A percentile compares a stretch with the other conserved stretches of the same genome.
Evolutionary conservation across 2,329 filamentous ascomycete genomes (phyloP).

Genomic region (Fusarium sp.): DNA sequence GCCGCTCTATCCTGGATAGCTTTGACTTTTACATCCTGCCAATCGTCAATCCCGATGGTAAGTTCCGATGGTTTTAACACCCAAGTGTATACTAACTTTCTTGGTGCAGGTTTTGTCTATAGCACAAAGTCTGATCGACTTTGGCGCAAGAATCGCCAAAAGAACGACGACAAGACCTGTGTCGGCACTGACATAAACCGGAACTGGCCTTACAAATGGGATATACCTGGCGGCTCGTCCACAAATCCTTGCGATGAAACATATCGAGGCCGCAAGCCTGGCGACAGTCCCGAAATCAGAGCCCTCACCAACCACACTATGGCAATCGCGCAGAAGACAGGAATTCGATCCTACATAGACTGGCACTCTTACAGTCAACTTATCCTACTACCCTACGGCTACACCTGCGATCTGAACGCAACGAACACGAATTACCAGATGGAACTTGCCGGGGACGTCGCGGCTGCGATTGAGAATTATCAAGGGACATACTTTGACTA

Average conservation of each 20-base stretch:
- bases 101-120: conserved; percentile 61
- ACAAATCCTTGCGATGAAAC: conserved; percentile 64
- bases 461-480: conserved; percentile 62
- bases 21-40: conserved; percentile 77
- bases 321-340: conserved; percentile 52
- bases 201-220: conserved; percentile 70
- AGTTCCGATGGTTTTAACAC: not conserved
- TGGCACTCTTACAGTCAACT: conserved; percentile 73
- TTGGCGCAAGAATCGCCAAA: conserved; percentile 72
- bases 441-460: conserved; percentile 61
- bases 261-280: conserved; percentile 58
- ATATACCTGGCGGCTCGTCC: conserved; percentile 61
- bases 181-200: conserved; percentile 69
- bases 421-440: conserved; percentile 63
- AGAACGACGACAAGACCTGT: conserved; percentile 56
- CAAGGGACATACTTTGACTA: conserved; percentile 57
- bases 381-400: conserved; percentile 69
- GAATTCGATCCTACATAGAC: conserved; percentile 73
- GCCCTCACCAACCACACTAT: conserved; percentile 56
- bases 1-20: conserved; percentile 60
- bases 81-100: rapidly evolving
- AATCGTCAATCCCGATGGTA: conserved; percentile 71
- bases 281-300: conserved; percentile 64
- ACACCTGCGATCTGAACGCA: conserved; percentile 63
- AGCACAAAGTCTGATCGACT: conserved; percentile 62